Base-by-base conservation (phyloP, 2,329 filamentous ascomycete species). In the Beauveria sp. region DNA sequence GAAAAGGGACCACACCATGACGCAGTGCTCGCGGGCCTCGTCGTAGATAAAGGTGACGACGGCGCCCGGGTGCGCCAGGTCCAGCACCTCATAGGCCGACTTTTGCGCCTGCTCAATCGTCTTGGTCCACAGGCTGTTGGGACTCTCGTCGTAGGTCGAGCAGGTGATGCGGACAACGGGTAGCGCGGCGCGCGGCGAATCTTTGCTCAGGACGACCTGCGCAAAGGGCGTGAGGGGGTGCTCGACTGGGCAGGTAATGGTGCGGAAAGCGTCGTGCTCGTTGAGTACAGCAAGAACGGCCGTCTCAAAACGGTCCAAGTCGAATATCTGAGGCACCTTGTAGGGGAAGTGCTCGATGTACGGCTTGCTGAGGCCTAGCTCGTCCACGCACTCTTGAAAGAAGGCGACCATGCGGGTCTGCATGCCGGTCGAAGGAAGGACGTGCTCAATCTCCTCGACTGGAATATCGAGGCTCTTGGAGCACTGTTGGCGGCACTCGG, bases 1-100 rank as follows among this genome's bases (percentile, higher is more conserved):
- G 62, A 73, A 73, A 63, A 73, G 67, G 22, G 71, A 67, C 1
- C 73, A 59, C 1, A 72, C 69, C 66, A 70, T 71, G 3, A 67
- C 61, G 47, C 61, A 63, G 41, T 59, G 61, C 50, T 44, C 46
- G 12, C 53, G 51, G 5, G 26, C 22, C 10, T 56, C 51, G 26
- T 60, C 60, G 57, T 59, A 63, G 30, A 63, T 26, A 8, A 54
- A 63, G 7, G 61, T 52, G 22, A 61, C 41, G 22, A 61, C 52
- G 52, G 58, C 54, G 28, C 57, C 58, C 3, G 58, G 61, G 7
- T 53, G 44, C 20, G 57, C 61, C 18, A 57, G 52, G 37, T 40
- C 22, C 37, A 63, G 60, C 34, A 47, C 37, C 44, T 60, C 61
- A 22, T 47, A 53, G 24, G 61, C 61, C 3, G 57, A 30, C 34